Percentiles rank a stretch among this genome's conserved stretches.
These are phyloP conservation scores for Lactarius hengduanensis DNA, from an alignment of 768 basidiomycete species.

Conservation along the genomic window DNA sequence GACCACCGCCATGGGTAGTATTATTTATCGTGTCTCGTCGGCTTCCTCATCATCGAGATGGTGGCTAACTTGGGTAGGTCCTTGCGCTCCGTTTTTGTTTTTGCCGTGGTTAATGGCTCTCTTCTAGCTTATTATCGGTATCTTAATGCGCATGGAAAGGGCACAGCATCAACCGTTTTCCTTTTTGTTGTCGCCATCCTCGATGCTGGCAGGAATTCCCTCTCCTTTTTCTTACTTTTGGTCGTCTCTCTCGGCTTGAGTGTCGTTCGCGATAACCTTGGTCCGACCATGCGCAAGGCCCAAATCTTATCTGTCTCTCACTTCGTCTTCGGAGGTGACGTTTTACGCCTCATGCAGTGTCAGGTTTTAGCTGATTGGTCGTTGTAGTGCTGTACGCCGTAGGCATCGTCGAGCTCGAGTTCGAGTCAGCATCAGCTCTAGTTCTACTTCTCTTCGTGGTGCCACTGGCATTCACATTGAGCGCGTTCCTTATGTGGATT, in stretches of 20 bases:
- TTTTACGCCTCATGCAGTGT: not conserved
- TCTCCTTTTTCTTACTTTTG: conserved; percentile 93
- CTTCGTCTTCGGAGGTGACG: conserved; percentile 90
- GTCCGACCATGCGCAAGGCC: conserved; percentile 79
- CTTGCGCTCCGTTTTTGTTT: not conserved
- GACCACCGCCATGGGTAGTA: conserved; percentile 47
- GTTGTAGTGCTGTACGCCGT: conserved; percentile 81
- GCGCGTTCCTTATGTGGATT: conserved; percentile 95
- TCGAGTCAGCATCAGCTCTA: conserved; percentile 87
- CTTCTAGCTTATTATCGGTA: conserved; percentile 85
- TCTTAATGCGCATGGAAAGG: conserved; percentile 81
- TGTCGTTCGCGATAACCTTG: conserved; percentile 87
- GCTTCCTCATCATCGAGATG: conserved; percentile 91
- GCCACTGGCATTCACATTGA: conserved; percentile 93
- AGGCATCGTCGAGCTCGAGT: conserved; percentile 89
- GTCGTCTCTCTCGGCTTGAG: conserved; percentile 91
- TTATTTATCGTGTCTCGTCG: conserved; percentile 87
- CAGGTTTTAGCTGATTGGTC: not conserved
- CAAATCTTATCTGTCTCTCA: conserved; percentile 80
- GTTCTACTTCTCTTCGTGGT: conserved; percentile 87
- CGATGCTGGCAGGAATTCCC: conserved; percentile 90
- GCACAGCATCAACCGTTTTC: conserved; percentile 78
- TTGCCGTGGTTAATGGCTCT: not conserved
- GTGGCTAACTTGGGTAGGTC: conserved; percentile 80
- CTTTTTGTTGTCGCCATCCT: conserved; percentile 94